Evolutionary conservation across 176 grass and related monocot species (phyloP), one percentile per base, ranked within the genome.

Genomic region (Cocos nucifera): DNA sequence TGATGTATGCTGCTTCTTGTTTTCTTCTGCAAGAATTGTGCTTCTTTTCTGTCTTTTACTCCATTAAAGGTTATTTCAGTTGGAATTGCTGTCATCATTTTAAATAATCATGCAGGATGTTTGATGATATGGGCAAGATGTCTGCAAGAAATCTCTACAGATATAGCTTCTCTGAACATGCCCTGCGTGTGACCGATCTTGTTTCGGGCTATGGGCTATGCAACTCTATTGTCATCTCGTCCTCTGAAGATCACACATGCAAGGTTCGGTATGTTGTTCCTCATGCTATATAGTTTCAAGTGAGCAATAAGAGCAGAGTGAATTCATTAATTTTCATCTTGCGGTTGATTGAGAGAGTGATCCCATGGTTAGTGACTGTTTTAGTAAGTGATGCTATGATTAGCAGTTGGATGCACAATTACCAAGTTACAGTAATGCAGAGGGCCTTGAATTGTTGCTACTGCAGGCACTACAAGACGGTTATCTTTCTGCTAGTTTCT

Each of bases 161-260:
- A 69, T 76, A 83, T 79, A 82, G 67, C 78, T 88, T 90, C 21
- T 82, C 32, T 77, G 87, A 83, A 22, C 92, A 97, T 18, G 52
- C 69, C 49, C 67, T 90, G 48, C 56, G 71, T 56, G 86, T 97
- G 56, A 90, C 78, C 17, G 83, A 87, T 52, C 19, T 91, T 85
- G 84, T 80, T 72, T 77, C 78, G 54, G 83, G 80, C 49, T 80
- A 76, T 63, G 87, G 83, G 66, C 77, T 82, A 53, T 59, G 59
- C 51, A 80, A 80, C 20, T 82, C 78, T 62, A 80, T 91, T 74
- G 56, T 73, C 61, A 57, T 97, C 32, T 90, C 87, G 75, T 90
- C 87, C 59, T 97, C 92, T 16, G 71, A 82, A 56, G 92, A 97
- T 62, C 80, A 62, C n/a, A 91, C 83, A 53, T 97, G 92, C 69